Evolutionary conservation across 73 alveolate genomes (phyloP).

Genomic region (Tetrahymena thermophila): DNA sequence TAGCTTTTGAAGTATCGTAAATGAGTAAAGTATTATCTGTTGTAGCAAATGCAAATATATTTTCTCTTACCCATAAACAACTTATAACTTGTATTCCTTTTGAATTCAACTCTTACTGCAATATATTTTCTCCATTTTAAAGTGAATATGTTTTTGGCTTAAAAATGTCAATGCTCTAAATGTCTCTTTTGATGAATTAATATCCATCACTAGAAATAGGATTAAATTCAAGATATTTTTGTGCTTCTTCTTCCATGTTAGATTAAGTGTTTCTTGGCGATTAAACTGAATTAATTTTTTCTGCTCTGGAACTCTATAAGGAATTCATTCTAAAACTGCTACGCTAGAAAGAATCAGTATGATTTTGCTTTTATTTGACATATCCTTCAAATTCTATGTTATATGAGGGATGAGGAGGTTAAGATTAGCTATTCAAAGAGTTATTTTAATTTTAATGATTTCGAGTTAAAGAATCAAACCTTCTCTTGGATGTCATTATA

Average conservation of each 20-base stretch:
- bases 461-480: background rate
- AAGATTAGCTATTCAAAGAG: background rate
- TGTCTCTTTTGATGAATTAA: background rate
- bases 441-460: background rate
- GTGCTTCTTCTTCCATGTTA: background rate
- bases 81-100: background rate
- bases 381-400: background rate
- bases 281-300: background rate
- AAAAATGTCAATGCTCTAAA: background rate
- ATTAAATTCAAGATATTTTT: background rate
- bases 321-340: background rate
- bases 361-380: background rate
- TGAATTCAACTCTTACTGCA: background rate
- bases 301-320: background rate
- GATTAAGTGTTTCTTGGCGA: background rate
- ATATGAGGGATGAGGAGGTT: background rate
- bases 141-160: background rate
- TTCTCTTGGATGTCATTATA: background rate
- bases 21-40: background rate
- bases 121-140: background rate
- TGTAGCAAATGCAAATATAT: background rate
- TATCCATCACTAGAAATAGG: background rate
- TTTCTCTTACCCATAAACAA: background rate
- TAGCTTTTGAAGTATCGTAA: background rate
- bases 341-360: background rate